Evolutionary conservation across 1,284 basidiomycete species (phyloP).

Genomic region (Ganoderma leucocontextum): DNA sequence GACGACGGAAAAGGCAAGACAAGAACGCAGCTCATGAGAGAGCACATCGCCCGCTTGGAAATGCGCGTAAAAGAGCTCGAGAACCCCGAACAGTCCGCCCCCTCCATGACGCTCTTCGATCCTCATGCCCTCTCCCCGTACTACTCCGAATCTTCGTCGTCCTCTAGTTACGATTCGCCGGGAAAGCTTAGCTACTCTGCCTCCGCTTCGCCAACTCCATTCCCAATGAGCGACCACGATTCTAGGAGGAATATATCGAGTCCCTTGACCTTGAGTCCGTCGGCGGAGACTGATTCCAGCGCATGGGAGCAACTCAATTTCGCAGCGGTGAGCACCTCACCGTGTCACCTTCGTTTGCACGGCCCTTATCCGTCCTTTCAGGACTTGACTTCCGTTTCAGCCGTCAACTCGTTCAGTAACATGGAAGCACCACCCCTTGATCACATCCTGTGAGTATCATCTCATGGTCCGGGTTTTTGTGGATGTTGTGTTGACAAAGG

Average conservation of each 20-base stretch:
- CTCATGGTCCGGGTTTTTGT: slow-evolving; percentile 8
- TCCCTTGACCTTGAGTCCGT: slow-evolving; percentile 25
- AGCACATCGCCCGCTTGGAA: slow-evolving; percentile 52
- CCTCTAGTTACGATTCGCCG: slow-evolving; percentile 67
- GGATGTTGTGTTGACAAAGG: neutral
- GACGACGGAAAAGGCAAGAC: slow-evolving; percentile 58
- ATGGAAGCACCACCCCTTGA: slow-evolving; percentile 64
- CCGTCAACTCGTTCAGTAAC: slow-evolving; percentile 44
- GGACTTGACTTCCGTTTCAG: slow-evolving; percentile 53
- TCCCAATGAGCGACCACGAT: slow-evolving; percentile 37
- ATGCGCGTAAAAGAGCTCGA: slow-evolving; percentile 53
- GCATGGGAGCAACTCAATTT: slow-evolving; percentile 36
- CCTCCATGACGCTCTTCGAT: slow-evolving; percentile 48
- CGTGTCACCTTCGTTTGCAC: neutral
- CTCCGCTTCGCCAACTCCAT: slow-evolving; percentile 68
- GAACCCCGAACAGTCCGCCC: slow-evolving; percentile 45
- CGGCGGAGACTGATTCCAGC: slow-evolving; percentile 36
- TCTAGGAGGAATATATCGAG: slow-evolving; percentile 22
- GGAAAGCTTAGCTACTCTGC: slow-evolving; percentile 63
- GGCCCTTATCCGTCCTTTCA: slow-evolving; percentile 20
- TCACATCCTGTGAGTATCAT: slow-evolving; percentile 65
- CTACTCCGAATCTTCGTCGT: slow-evolving; percentile 66
- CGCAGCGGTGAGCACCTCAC: slow-evolving; percentile 33
- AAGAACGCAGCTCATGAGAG: slow-evolving; percentile 54
- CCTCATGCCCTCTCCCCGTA: slow-evolving; percentile 45